These are phyloP conservation scores for Chytriomyces sp. DNA, from an alignment of 192 early-diverging fungal genomes.

Conservation along the genomic window DNA sequence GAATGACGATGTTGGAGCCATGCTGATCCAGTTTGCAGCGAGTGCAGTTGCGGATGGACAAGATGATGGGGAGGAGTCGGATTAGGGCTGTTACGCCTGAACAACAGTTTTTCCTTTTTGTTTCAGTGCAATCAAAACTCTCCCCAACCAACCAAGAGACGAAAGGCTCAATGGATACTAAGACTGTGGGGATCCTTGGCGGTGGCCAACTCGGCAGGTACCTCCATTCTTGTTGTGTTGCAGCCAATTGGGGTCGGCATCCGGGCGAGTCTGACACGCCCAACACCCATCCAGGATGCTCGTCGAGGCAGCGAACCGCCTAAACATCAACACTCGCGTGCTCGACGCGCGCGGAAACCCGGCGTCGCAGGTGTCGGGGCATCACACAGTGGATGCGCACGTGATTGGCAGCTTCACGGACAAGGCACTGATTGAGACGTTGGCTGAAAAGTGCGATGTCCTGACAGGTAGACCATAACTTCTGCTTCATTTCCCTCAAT, in stretches of 20 bases:
- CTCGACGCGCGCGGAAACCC: conserved; percentile 78
- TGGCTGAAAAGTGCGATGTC: conserved; percentile 76
- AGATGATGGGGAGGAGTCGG: conserved; percentile 31
- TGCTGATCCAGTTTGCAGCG: conserved; percentile 39
- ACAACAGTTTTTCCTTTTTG: background rate
- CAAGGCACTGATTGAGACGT: conserved; percentile 68
- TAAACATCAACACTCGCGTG: conserved; percentile 82
- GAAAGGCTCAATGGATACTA: conserved; percentile 29
- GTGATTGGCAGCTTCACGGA: conserved; percentile 87
- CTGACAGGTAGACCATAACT: conserved; percentile 60
- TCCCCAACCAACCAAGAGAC: background rate
- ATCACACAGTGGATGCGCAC: conserved; percentile 59
- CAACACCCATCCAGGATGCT: conserved; percentile 66
- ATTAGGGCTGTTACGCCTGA: background rate
- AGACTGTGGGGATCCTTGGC: conserved; percentile 58
- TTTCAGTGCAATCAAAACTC: background rate
- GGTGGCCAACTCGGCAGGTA: conserved; percentile 96
- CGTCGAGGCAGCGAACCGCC: conserved; percentile 89
- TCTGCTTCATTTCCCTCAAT: background rate
- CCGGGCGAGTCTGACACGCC: background rate
- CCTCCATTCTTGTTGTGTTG: background rate
- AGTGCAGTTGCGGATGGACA: background rate
- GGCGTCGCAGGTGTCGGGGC: conserved; percentile 84
- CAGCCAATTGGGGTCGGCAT: background rate
- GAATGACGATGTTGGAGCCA: conserved; percentile 46